Evolutionary conservation across 305 asterid species (phyloP).

Genomic region (Solanum aculeatissimum): DNA sequence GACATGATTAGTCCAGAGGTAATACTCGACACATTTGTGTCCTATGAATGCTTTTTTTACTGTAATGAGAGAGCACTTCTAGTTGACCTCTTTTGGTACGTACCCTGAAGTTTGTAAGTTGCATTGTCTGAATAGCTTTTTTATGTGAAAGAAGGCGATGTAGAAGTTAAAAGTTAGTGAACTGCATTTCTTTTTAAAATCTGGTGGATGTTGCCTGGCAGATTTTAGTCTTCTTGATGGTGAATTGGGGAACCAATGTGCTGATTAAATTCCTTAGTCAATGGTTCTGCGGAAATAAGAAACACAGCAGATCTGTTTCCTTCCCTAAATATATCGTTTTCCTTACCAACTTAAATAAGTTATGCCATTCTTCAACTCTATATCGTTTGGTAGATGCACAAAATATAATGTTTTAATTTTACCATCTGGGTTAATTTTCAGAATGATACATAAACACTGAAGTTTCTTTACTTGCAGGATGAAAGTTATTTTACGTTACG

Average conservation of each 20-base stretch:
- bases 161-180: neutral
- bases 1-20: slow-evolving; percentile 98
- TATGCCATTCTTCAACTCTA: neutral
- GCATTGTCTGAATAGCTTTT: neutral
- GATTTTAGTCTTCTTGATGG: neutral
- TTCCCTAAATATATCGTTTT: neutral
- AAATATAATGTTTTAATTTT: neutral
- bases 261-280: neutral
- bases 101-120: neutral
- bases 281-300: neutral
- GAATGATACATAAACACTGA: neutral
- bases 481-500: slow-evolving; percentile 62
- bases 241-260: neutral
- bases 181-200: neutral
- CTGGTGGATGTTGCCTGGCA: neutral
- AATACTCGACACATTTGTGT: neutral
- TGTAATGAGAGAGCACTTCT: neutral
- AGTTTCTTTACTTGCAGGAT: slow-evolving; percentile 49
- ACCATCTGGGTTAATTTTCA: neutral
- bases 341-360: neutral
- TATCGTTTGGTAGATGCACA: slow-evolving; percentile 1
- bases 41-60: neutral
- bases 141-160: neutral
- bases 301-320: neutral
- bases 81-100: neutral